Percentiles rank a stretch among this genome's conserved stretches.
phyloP scores from a whole-genome alignment of 1,139 yeast species.

The Yamadazyma aaseri region DNA sequence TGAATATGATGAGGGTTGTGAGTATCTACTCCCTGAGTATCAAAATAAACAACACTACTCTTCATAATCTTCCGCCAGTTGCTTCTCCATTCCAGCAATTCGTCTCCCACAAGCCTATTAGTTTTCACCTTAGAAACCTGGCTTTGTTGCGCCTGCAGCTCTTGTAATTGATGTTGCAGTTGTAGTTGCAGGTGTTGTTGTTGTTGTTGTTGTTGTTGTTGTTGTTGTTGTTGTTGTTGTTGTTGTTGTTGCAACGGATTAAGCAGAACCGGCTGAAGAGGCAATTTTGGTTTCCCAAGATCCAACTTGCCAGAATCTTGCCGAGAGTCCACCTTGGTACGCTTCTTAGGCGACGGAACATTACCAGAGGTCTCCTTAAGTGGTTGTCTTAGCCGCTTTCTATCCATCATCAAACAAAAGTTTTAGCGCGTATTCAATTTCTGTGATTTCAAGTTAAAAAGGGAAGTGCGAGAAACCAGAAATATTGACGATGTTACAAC shows the following conservation, averaged over 20 bases:
- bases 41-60: conserved; percentile 76
- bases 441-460: neutral
- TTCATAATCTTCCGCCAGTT: conserved; percentile 81
- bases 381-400: conserved; percentile 28
- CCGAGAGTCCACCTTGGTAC: conserved; percentile 14
- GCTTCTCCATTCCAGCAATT: conserved; percentile 70
- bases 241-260: conserved; percentile 3
- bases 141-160: conserved; percentile 2
- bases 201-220: conserved; percentile 7
- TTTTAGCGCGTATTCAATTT: conserved; percentile 2
- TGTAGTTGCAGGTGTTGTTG: conserved; percentile 1
- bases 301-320: neutral
- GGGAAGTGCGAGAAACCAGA: neutral
- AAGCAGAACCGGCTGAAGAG: neutral
- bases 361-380: conserved; percentile 44
- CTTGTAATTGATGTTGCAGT: neutral
- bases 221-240: conserved; percentile 6
- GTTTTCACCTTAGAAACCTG: conserved; percentile 13
- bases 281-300: neutral
- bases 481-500: conserved; percentile 41
- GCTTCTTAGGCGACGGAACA: conserved; percentile 42
- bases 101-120: conserved; percentile 45
- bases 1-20: conserved; percentile 40
- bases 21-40: conserved; percentile 57
- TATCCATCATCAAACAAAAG: neutral